phyloP scores from a whole-genome alignment of 2,329 filamentous ascomycete genomes.

The Colletotrichum spinosum region DNA sequence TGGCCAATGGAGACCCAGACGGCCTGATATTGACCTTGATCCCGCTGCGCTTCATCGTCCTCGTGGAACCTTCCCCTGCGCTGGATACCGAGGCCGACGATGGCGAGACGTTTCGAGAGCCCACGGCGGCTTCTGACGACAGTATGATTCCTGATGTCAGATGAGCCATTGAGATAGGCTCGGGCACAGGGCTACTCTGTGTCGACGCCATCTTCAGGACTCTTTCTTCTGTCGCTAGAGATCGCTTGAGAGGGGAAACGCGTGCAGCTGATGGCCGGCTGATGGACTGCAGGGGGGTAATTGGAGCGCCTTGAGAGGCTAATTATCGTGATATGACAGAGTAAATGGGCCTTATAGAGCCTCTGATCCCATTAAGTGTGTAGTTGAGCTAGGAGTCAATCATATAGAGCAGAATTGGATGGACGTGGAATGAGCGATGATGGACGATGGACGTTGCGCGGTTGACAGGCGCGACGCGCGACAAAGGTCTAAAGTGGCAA shows the following conservation, averaged over 20 bases:
- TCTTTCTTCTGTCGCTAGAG: too few relatives aligned
- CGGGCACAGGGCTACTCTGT: neutral
- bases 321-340: too few relatives aligned
- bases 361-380: too few relatives aligned
- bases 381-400: too few relatives aligned
- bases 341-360: too few relatives aligned
- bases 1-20: slow-evolving; percentile 23
- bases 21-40: slow-evolving; percentile 21
- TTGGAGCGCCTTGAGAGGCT: too few relatives aligned
- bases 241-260: too few relatives aligned
- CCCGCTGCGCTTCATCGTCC: slow-evolving; percentile 32
- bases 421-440: neutral
- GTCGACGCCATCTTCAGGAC: too few relatives aligned
- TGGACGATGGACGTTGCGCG: slow-evolving; percentile 1
- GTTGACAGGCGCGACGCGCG: slow-evolving; percentile 21
- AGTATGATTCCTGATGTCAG: neutral
- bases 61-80: slow-evolving; percentile 14
- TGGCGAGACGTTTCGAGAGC: slow-evolving; percentile 14
- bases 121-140: neutral
- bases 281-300: too few relatives aligned
- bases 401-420: too few relatives aligned
- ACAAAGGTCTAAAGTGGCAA: slow-evolving; percentile 3
- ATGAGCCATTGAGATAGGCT: neutral
- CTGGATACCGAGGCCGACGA: slow-evolving; percentile 19
- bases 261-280: too few relatives aligned